Percentiles rank a stretch among this genome's conserved stretches.
These are phyloP conservation scores for Pyrrhoderma lamaoense DNA, from an alignment of 1,284 basidiomycete species.

Conservation along the genomic window DNA sequence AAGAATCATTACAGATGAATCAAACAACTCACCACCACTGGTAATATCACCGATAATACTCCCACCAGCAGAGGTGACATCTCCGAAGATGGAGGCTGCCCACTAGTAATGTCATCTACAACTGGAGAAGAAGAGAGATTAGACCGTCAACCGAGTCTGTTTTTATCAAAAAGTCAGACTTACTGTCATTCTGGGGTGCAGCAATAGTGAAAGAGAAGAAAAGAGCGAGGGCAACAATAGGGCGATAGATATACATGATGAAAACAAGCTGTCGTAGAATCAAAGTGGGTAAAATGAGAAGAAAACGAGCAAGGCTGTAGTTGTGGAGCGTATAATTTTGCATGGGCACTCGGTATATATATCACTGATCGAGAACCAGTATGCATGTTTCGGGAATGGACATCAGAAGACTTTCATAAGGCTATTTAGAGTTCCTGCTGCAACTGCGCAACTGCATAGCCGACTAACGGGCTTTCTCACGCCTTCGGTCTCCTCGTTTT, in stretches of 20 bases:
- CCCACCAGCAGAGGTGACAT: slow-evolving; percentile 24
- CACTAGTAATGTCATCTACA: neutral
- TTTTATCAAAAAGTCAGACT: slow-evolving; percentile 22
- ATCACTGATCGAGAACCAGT: neutral
- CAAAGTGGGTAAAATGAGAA: neutral
- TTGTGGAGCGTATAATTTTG: neutral
- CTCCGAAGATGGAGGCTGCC: slow-evolving; percentile 23
- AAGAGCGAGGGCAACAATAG: slow-evolving; percentile 5
- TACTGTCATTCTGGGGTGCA: slow-evolving; percentile 6
- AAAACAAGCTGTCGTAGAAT: too few species aligned
- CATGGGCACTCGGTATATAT: neutral
- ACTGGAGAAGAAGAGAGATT: slow-evolving; percentile 21
- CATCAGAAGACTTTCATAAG: neutral
- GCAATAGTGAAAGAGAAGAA: slow-evolving; percentile 8
- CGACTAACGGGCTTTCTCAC: neutral
- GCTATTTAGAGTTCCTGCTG: neutral
- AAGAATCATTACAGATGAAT: neutral
- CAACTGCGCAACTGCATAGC: neutral
- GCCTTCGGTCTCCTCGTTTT: too few species aligned
- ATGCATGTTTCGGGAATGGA: neutral
- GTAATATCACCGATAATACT: slow-evolving; percentile 26
- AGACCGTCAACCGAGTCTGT: slow-evolving; percentile 6
- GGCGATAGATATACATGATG: neutral
- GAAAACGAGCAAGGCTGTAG: neutral
- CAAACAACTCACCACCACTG: slow-evolving; percentile 24